A percentile compares a stretch with the other conserved stretches of the same genome.
These are phyloP conservation scores for Cladosporium sp. DNA, from an alignment of 2,329 filamentous ascomycete genomes.

Conservation along the genomic window DNA sequence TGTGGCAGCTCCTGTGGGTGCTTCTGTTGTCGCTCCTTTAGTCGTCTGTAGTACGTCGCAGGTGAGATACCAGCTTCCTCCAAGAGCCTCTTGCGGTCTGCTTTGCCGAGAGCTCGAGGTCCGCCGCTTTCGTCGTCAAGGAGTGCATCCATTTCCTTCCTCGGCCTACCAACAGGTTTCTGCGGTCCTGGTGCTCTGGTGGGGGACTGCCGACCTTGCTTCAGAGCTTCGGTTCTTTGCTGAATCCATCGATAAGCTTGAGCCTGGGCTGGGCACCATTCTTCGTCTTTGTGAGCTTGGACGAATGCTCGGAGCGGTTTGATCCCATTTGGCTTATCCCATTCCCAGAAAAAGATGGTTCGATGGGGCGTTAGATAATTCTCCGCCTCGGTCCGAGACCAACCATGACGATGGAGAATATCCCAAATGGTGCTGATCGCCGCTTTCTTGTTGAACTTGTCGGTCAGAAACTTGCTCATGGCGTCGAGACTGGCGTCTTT, in stretches of 20 bases:
- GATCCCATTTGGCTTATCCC: slow-evolving; percentile 10
- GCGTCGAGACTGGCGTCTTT: slow-evolving; percentile 8
- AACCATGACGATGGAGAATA: slow-evolving; percentile 5
- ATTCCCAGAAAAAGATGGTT: slow-evolving; percentile 12
- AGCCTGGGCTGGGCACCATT: slow-evolving; percentile 10
- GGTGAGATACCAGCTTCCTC: slow-evolving; percentile 10
- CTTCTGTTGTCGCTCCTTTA: slow-evolving; percentile 7
- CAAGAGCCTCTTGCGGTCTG: slow-evolving; percentile 8
- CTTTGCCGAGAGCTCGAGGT: slow-evolving; percentile 3
- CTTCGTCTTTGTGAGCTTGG: slow-evolving; percentile 8
- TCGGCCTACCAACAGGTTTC: slow-evolving; percentile 10
- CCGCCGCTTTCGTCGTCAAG: slow-evolving; percentile 4
- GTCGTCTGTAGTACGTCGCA: slow-evolving; percentile 8
- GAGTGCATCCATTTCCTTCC: slow-evolving; percentile 8
- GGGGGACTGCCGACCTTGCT: slow-evolving; percentile 9
- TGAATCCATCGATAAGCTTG: slow-evolving; percentile 12
- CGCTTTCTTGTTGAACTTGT: slow-evolving; percentile 10
- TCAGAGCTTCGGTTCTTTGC: slow-evolving; percentile 10
- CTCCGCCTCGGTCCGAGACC: slow-evolving; percentile 7
- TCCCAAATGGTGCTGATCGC: slow-evolving; percentile 11
- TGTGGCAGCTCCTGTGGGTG: background rate
- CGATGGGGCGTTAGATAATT: slow-evolving; percentile 11
- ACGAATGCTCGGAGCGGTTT: slow-evolving; percentile 10
- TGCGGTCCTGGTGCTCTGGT: slow-evolving; percentile 9
- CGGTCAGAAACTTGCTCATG: slow-evolving; percentile 4